Conservation (phyloP, 2,329 filamentous ascomycete species). For the Pseudocercospora pini-densiflorae region DNA sequence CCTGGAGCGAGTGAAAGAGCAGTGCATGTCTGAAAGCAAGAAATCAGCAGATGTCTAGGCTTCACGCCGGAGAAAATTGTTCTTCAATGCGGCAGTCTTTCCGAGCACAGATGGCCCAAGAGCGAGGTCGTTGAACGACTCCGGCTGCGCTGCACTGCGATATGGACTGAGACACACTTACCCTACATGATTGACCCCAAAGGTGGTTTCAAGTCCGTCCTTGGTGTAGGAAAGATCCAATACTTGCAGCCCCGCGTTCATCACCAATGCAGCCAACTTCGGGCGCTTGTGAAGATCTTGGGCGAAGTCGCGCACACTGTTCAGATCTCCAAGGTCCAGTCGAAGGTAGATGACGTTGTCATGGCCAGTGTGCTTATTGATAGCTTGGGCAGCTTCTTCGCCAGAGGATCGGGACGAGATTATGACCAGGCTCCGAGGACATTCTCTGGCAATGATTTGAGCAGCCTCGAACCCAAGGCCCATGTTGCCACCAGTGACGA, state of each 20-base stretch:
- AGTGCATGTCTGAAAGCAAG: slow-evolving; percentile 27
- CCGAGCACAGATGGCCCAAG: too few species aligned
- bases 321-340: slow-evolving; percentile 57
- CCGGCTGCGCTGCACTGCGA: too few species aligned
- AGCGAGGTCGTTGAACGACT: too few species aligned
- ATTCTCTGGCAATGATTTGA: slow-evolving; percentile 45
- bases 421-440: slow-evolving; percentile 49
- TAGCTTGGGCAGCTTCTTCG: slow-evolving; percentile 46
- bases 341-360: slow-evolving; percentile 50
- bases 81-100: too few species aligned
- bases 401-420: slow-evolving; percentile 51
- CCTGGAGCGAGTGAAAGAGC: slow-evolving; percentile 29
- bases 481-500: slow-evolving; percentile 55
- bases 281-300: slow-evolving; percentile 36
- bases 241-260: slow-evolving; percentile 47
- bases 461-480: slow-evolving; percentile 52
- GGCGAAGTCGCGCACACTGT: slow-evolving; percentile 52
- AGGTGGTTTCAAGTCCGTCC: slow-evolving; percentile 41
- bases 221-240: slow-evolving; percentile 38
- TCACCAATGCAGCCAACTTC: slow-evolving; percentile 48
- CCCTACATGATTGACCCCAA: slow-evolving; percentile 39
- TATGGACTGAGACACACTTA: too few species aligned
- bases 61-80: too few species aligned
- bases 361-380: slow-evolving; percentile 50
- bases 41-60: too few species aligned